A percentile compares a stretch with the other conserved stretches of the same genome.
Evolutionary conservation across 345 rosid species (phyloP).

Genomic region (Eucalyptus decipiens): DNA sequence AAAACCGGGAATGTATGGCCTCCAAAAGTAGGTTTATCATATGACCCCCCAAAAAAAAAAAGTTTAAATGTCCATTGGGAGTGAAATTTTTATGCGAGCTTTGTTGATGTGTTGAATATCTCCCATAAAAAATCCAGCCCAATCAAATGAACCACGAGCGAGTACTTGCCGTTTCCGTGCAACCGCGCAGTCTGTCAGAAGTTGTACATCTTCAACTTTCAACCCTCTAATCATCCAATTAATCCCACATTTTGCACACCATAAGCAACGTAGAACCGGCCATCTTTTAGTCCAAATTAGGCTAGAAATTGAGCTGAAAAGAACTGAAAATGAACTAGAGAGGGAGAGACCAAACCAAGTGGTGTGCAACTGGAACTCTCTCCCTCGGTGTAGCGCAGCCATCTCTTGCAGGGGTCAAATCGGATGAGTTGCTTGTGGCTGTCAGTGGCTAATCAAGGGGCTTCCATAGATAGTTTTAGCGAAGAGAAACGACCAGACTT

Average conservation of each 20-base stretch:
- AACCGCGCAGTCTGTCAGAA: fast-evolving
- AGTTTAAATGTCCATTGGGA: background rate
- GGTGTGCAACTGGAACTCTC: fast-evolving
- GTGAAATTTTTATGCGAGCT: background rate
- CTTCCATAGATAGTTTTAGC: background rate
- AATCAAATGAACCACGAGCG: background rate
- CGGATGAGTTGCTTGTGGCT: background rate
- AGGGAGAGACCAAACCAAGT: background rate
- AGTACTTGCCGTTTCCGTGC: fast-evolving
- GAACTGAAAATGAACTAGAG: background rate
- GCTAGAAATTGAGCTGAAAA: background rate
- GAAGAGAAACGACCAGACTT: fast-evolving
- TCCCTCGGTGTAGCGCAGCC: background rate
- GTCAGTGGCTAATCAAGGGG: background rate
- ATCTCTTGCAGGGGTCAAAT: background rate
- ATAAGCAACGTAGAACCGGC: background rate
- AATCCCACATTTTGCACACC: no score
- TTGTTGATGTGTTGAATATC: background rate
- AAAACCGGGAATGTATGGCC: background rate
- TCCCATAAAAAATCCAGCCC: background rate
- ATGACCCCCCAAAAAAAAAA: no score
- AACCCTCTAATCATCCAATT: background rate
- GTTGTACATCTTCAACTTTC: background rate
- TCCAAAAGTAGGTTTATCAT: background rate
- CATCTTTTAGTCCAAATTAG: background rate